Conservation (phyloP, 768 basidiomycete genomes). For the Suillus plorans region DNA sequence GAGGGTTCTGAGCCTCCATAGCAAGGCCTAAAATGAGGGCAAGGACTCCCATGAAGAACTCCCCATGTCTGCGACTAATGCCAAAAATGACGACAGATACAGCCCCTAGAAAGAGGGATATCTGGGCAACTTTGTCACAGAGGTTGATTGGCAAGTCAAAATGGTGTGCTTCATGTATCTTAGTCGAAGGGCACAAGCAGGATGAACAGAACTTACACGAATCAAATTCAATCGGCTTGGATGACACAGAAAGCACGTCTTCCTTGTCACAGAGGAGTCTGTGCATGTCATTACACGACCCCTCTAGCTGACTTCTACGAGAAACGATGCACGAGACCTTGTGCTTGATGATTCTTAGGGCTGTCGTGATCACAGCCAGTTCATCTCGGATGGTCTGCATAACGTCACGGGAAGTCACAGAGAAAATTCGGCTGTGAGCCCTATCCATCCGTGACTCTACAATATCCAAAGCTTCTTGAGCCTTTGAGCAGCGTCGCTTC, state of each 20-base stretch:
- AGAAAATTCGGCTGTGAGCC: neutral
- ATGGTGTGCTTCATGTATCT: slow-evolving; percentile 5
- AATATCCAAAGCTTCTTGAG: neutral
- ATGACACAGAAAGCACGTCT: neutral
- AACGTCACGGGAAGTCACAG: neutral
- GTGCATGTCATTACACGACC: neutral
- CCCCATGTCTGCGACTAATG: slow-evolving; percentile 8
- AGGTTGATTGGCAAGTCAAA: slow-evolving; percentile 8
- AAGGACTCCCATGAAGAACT: slow-evolving; percentile 21
- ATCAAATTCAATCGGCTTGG: neutral
- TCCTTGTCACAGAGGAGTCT: neutral
- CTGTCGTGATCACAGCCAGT: neutral
- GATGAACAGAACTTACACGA: neutral
- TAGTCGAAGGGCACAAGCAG: neutral
- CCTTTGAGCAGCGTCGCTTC: neutral
- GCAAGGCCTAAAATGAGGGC: slow-evolving; percentile 14
- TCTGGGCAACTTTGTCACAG: slow-evolving; percentile 4
- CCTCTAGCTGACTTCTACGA: neutral
- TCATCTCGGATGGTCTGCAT: neutral
- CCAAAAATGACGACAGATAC: neutral
- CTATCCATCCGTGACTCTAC: neutral
- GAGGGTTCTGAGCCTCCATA: neutral
- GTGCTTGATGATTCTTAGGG: neutral
- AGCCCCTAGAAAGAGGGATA: too few species aligned
- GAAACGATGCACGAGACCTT: neutral